Evolutionary conservation across 1,284 basidiomycete species (phyloP).

Genomic region (Puccinia coronata): DNA sequence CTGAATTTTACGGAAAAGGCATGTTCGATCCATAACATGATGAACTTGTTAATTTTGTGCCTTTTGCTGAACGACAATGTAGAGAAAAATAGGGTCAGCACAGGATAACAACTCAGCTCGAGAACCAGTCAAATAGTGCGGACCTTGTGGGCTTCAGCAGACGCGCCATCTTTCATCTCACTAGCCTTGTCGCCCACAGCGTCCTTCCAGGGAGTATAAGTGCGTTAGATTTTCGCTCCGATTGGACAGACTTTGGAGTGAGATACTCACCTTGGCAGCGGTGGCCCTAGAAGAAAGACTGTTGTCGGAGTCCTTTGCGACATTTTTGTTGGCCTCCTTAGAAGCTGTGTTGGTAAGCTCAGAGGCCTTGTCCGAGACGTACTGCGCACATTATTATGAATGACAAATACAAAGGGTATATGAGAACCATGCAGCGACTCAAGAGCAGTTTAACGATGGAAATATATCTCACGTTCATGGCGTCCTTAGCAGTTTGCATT

Average conservation of each 20-base stretch:
- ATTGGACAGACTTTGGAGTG: background rate
- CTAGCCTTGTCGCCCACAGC: constrained; percentile 51
- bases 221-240: background rate
- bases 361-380: constrained; percentile 53
- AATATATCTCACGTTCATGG: constrained; percentile 27
- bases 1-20: background rate
- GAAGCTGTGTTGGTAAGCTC: constrained; percentile 51
- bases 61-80: background rate
- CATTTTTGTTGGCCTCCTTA: constrained; percentile 55
- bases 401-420: background rate
- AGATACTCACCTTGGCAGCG: constrained; percentile 49
- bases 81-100: background rate
- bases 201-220: background rate
- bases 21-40: background rate
- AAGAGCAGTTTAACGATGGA: background rate
- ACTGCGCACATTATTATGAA: constrained; percentile 44
- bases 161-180: constrained; percentile 51
- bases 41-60: background rate
- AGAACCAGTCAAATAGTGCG: background rate
- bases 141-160: constrained; percentile 43
- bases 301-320: constrained; percentile 54
- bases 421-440: background rate
- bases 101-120: background rate
- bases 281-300: constrained; percentile 51
- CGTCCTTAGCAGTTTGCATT: constrained; percentile 47